Base-by-base conservation (phyloP, 2,329 filamentous ascomycete genomes). In the Colletotrichum lentis region DNA sequence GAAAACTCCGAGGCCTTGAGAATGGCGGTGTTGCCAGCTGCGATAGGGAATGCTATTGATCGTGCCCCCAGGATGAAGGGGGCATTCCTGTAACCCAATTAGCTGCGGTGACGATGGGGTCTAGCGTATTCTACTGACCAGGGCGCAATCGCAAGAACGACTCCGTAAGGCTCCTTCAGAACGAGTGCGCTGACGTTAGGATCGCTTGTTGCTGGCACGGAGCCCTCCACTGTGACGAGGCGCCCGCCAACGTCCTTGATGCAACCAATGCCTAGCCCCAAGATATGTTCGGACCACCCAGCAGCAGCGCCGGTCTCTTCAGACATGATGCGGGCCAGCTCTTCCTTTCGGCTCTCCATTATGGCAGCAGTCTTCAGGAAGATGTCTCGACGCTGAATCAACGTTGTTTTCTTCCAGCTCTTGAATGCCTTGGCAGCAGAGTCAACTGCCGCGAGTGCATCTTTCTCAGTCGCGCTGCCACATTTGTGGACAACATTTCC, bases 111-210 rank as follows among this genome's bases (percentile, higher is more conserved):
- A 31, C 43, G 16, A 43, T 18, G 4, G n/a, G 44, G 22, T 18
- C 20, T 16, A 27, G 37, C 20, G 11, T 20, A 12, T 11, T 8
- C 11, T n/a, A 60, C 47, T 54, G 82, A 94, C 93, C 93, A 97
- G 11, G 93, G 92, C 2, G 91, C 91, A 77, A 96, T 93, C 3
- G 88, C 89, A 37, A 96, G 80, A 18, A 94, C 84, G 8, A 96
- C 92, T 1, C 93, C 93, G 73, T 88, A 93, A 0, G 93, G 92
- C 76, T 91, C 88, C 76, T 88, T 90, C 70, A 86, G 80, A 3
- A 92, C 78, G 70, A 92, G 79, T 0, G 87, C 88, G 39, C 79
- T 81, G 39, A 83, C 81, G 0, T 83, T 86, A 50, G 86, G 81
- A 10, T 84, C 70, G 5, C 69, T 70, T 0, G 74, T 74, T 3